Base-by-base conservation (phyloP, 1,284 basidiomycete genomes). In the Tremellales sp. region DNA sequence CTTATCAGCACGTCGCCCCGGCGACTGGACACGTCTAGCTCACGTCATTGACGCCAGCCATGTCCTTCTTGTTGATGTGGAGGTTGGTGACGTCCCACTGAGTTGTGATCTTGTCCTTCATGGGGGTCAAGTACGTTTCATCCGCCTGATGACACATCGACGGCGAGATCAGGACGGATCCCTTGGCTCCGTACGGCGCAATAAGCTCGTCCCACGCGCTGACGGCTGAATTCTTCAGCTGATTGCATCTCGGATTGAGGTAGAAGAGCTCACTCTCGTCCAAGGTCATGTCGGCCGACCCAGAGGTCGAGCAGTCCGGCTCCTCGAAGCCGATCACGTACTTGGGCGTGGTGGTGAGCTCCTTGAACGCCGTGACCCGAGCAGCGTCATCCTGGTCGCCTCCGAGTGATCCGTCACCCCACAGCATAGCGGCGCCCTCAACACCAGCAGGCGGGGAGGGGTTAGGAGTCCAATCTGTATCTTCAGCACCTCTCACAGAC, bases 321-420 rank as follows among this genome's bases (percentile, higher is more conserved):
- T 75, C 74, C 49, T 74, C 67, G 53, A 65, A 72, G 10, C 71
- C 73, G 29, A 72, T 62, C 43, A 74, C 55, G 54, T 67, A 75
- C 13, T 59, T 22, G 12, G 71, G 68, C 26, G 62, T 53, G 24
- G 40, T 43, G 48, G 63, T 54, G 39, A 75, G 53, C 22, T 57
- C 50, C 48, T 67, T 45, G 61, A 75, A 75, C 2, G 58, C 51
- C 19, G 49, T 42, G 21, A 71, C 51, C 29, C 74, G 70, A 15
- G 52, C 35, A 5, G 65, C 56, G 49, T 74, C 56, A 11, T 29
- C 40, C 3, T 25, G 26, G 40, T 57, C 72, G 23, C 54, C 57
- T 7, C 46, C 49, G 45, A 48, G 44, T 29, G 43, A 41, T 25
- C 70, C 71, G 23, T 51, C 64, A 48, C 74, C 74, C 74, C 74